Evolutionary conservation across 176 grass and related monocot species (phyloP), one percentile per base, ranked within the genome.

Genomic region (Melocanna baccifera): DNA sequence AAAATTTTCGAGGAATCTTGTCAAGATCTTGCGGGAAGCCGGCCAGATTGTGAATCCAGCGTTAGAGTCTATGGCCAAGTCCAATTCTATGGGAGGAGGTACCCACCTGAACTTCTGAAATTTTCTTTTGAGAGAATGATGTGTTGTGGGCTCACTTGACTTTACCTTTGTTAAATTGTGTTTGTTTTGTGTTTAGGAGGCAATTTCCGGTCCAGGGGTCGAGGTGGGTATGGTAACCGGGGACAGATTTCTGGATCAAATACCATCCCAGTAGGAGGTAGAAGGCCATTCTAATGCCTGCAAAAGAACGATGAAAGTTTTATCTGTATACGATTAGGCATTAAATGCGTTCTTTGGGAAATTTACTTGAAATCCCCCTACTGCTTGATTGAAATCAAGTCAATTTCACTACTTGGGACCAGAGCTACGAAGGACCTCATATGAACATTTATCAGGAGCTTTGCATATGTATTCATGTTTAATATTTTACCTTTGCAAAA

Each of bases 11-110:
- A 99, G 88, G 80, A 92, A 96, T 62, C 89, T 99, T 23, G 79
- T 96, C 26, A 99, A 96, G 86, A 89, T 99, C 67, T 55, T 99
- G 83, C 84, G 81, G 28, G 96, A 96, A 87, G 96, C 93, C 83
- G 81, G 86, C 12, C 91, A 96, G 94, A 82, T 68, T 88, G 91
- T 99, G 18, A 90, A 85, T 89, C 91, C 96, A 86, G 86, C 89
- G 9, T 39, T 99, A 25, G 91, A 94, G 61, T 69, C 91, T 11
- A 91, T 99, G 91, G 82, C 83, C 55, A 89, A 84, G 43, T 92
- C 90, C 19, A 84, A 34, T 81, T 72, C 76, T 40, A 78, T 69
- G 73, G 89, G 85, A 51, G 88, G 88, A 93, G 91, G 89, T 95
- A 90, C 47, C 10, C 8, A 15, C 11, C 6, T 10, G 3, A 25